A percentile compares a stretch with the other conserved stretches of the same genome.
Conservation (phyloP, 257 asterid species). For the Nicotiana paniculata region DNA sequence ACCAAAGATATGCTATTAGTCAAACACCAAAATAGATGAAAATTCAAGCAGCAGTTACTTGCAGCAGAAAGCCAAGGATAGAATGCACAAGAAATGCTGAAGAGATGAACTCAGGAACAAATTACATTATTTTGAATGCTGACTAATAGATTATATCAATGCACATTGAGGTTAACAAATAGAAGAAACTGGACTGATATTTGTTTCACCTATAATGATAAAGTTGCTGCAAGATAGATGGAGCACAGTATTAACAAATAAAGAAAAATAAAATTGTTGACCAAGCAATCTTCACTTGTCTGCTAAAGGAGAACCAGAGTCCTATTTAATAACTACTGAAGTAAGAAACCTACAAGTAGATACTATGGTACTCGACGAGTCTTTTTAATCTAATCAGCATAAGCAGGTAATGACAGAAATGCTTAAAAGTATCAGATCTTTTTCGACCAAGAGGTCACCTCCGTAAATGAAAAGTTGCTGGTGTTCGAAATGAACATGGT, state of each 20-base stretch:
- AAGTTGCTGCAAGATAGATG: not conserved
- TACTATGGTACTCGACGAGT: no score
- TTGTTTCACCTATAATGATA: not conserved
- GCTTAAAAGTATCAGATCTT: no score
- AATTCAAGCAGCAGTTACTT: not conserved
- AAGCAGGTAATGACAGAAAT: not conserved
- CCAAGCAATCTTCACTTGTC: not conserved
- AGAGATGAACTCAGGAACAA: not conserved
- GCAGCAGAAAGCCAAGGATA: not conserved
- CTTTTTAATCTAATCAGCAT: no score
- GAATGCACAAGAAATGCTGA: not conserved
- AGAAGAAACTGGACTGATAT: not conserved
- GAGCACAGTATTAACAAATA: not conserved
- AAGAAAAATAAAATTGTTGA: not conserved
- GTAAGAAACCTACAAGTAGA: not conserved
- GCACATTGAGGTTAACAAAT: not conserved
- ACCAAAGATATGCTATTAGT: not conserved
- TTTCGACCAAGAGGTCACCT: not conserved
- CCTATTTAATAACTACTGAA: not conserved
- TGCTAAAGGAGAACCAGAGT: not conserved
- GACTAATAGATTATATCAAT: not conserved
- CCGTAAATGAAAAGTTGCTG: not conserved
- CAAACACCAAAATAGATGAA: not conserved
- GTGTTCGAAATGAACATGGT: not conserved
- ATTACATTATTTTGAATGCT: not conserved